Evolutionary conservation across 345 rosid species (phyloP).

Genomic region (Salix exigua): DNA sequence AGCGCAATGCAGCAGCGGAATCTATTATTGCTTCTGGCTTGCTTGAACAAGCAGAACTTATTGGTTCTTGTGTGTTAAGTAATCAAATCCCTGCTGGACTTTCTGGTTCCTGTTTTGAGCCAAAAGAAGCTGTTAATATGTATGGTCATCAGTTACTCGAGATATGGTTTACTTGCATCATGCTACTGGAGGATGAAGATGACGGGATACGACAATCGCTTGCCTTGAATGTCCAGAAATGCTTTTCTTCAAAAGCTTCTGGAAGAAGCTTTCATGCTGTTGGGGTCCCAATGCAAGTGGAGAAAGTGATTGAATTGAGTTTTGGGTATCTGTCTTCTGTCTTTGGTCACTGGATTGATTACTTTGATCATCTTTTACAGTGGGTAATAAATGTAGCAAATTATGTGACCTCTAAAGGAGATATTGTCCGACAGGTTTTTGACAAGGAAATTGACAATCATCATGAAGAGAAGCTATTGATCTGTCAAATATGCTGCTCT

Average conservation of each 20-base stretch:
- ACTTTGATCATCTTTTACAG: conserved; percentile 51
- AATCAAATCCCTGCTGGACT: conserved; percentile 28
- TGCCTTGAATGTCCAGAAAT: conserved; percentile 61
- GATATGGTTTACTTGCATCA: conserved; percentile 75
- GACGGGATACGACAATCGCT: conserved; percentile 67
- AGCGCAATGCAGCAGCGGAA: conserved; percentile 80
- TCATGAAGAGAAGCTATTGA: conserved; percentile 84
- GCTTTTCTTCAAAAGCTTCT: conserved; percentile 34
- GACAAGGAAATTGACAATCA: conserved; percentile 96
- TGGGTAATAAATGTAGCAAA: conserved; percentile 56
- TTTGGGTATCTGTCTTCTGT: conserved; percentile 60
- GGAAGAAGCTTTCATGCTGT: conserved; percentile 18
- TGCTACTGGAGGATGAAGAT: conserved; percentile 91
- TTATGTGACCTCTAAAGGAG: conserved; percentile 42
- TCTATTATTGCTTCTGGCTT: conserved; percentile 80
- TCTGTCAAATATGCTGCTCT: conserved; percentile 69
- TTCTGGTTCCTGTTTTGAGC: conserved; percentile 20
- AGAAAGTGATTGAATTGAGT: conserved; percentile 73
- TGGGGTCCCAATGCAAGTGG: conserved; percentile 71
- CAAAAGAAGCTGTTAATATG: conserved; percentile 34
- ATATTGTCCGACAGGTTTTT: conserved; percentile 79
- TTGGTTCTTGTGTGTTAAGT: conserved; percentile 48
- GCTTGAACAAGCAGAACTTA: conserved; percentile 69
- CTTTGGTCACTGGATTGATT: conserved; percentile 77
- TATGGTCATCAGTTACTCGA: conserved; percentile 58